Evolutionary conservation across 1,139 yeast genomes (phyloP).

Genomic region (Debaryomyces fabryi): DNA sequence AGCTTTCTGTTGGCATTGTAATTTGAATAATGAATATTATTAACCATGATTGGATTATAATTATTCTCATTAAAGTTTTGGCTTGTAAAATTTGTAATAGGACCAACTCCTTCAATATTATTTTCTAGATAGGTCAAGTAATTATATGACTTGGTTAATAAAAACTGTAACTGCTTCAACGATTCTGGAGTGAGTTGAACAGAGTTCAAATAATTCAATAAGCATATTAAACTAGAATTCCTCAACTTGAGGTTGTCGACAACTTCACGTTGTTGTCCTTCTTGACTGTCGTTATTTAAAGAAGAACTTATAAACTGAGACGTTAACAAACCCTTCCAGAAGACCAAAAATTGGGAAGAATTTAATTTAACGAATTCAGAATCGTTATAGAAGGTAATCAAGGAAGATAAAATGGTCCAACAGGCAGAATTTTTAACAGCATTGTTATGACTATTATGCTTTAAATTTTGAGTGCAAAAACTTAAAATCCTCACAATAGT

Average conservation of each 20-base stretch:
- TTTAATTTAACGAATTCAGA: conserved; percentile 66
- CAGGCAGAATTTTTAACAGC: conserved; percentile 36
- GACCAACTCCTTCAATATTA: conserved; percentile 37
- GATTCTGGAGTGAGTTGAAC: conserved; percentile 47
- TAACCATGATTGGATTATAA: conserved; percentile 34
- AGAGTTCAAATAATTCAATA: conserved; percentile 42
- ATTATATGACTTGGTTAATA: conserved; percentile 46
- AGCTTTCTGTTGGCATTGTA: conserved; percentile 24
- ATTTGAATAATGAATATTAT: conserved; percentile 35
- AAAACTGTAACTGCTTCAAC: conserved; percentile 45
- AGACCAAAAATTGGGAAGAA: conserved; percentile 70
- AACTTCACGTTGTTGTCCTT: conserved; percentile 33
- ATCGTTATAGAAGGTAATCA: conserved; percentile 69
- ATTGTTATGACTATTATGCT: conserved; percentile 34
- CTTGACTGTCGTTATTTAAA: conserved; percentile 22
- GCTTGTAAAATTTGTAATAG: conserved; percentile 35
- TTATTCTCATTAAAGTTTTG: conserved; percentile 31
- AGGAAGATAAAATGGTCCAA: conserved; percentile 79
- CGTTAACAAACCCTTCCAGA: conserved; percentile 84
- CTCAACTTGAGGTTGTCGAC: conserved; percentile 43
- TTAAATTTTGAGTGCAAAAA: conserved; percentile 51
- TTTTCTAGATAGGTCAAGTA: conserved; percentile 47
- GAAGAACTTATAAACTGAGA: conserved; percentile 44
- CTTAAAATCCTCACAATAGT: conserved; percentile 46
- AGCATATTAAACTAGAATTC: conserved; percentile 44